Evolutionary conservation across 2,329 filamentous ascomycete genomes (phyloP).

Genomic region (Colletotrichum zoysiae): DNA sequence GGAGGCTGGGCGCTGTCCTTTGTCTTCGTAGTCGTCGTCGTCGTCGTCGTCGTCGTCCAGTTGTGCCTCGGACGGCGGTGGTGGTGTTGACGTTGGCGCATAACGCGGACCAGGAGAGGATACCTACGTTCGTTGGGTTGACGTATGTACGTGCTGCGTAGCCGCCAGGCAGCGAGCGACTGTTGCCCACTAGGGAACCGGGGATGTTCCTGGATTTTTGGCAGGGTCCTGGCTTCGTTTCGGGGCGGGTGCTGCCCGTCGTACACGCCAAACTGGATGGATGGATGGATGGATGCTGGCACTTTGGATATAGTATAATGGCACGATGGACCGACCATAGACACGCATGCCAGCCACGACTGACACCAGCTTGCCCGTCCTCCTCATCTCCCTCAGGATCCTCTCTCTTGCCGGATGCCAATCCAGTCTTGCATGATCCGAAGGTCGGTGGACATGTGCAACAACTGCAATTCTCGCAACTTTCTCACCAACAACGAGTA

Average conservation of each 20-base stretch:
- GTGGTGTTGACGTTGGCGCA: slow-evolving; percentile 41
- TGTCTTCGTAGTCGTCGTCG: not conserved
- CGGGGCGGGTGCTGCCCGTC: slow-evolving; percentile 1
- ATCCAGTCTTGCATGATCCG: no score
- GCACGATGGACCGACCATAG: not conserved
- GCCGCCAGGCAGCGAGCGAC: slow-evolving; percentile 38
- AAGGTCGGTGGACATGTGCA: not conserved
- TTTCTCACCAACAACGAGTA: not conserved
- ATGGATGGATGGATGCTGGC: not conserved
- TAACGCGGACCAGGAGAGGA: slow-evolving; percentile 20
- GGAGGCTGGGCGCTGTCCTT: not conserved
- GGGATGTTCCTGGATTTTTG: slow-evolving; percentile 32
- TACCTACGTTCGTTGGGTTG: slow-evolving; percentile 34
- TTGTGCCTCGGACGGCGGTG: slow-evolving; percentile 7
- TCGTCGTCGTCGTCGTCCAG: not conserved
- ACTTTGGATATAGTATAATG: not conserved
- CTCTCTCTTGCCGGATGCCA: not conserved
- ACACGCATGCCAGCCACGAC: not conserved
- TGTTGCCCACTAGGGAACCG: slow-evolving; percentile 13
- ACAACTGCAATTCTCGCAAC: not conserved
- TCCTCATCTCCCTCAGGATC: not conserved
- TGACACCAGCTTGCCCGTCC: not conserved
- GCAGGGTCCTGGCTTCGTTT: slow-evolving; percentile 6
- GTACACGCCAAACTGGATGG: slow-evolving; percentile 1
- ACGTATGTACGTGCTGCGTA: slow-evolving; percentile 25